Percentiles rank a stretch among this genome's conserved stretches.
Conservation (phyloP, 208 protist genomes). For the Leishmania mexicana region DNA sequence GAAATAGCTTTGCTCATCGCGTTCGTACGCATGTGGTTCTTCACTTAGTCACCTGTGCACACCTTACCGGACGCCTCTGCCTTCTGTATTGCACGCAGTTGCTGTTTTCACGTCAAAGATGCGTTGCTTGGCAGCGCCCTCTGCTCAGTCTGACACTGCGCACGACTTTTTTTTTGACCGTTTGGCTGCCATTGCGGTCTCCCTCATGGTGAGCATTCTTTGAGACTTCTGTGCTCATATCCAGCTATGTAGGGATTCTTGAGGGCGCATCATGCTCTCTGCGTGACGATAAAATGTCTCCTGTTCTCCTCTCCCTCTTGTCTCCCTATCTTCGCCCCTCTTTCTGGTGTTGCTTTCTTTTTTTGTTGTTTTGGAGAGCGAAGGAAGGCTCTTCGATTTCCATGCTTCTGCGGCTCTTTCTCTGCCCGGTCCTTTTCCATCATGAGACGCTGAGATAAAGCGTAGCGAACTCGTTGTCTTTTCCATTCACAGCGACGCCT, state of each 20-base stretch:
- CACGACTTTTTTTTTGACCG: neutral
- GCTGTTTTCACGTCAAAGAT: neutral
- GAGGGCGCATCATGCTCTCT: neutral
- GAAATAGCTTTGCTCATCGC: neutral
- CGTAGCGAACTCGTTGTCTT: constrained; percentile 4
- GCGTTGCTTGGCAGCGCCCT: neutral
- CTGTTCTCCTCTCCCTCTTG: neutral
- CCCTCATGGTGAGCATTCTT: neutral
- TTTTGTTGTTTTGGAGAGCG: neutral
- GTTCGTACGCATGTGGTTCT: neutral
- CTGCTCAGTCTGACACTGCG: neutral
- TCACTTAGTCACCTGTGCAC: neutral
- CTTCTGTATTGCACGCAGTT: neutral
- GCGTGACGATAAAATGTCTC: neutral
- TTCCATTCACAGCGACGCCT: constrained; percentile 11
- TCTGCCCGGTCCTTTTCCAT: neutral
- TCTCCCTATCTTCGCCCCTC: neutral
- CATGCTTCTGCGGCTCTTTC: constrained; percentile 9
- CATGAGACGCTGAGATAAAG: neutral
- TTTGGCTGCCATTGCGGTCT: neutral
- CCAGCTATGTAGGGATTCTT: neutral
- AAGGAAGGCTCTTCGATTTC: neutral
- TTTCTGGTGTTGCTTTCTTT: neutral
- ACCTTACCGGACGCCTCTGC: neutral
- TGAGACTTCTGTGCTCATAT: neutral